Evolutionary conservation across 1,284 basidiomycete genomes (phyloP).

Genomic region (Tranzscheliella williamsii): DNA sequence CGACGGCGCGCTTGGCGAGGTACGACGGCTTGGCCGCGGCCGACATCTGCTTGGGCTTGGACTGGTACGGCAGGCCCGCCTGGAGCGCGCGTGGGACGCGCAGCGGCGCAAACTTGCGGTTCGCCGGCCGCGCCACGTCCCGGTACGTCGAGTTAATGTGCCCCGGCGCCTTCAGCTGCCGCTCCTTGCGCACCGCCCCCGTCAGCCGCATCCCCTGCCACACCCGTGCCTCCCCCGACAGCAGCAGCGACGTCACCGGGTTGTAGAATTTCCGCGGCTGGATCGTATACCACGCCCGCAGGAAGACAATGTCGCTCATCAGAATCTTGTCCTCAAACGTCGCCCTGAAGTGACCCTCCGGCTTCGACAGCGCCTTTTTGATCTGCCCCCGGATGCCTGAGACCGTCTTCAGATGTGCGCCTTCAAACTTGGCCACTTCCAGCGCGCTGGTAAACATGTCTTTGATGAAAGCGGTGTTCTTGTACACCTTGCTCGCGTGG

Average conservation of each 20-base stretch:
- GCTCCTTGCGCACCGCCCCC: constrained; percentile 83
- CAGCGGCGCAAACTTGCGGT: constrained; percentile 86
- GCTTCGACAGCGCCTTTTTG: constrained; percentile 87
- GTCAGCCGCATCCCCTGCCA: constrained; percentile 86
- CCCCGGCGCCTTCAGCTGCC: constrained; percentile 78
- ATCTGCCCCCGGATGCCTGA: constrained; percentile 94
- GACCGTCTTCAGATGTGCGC: constrained; percentile 91
- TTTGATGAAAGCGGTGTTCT: constrained; percentile 97
- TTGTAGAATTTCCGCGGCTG: constrained; percentile 95
- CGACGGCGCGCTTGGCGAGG: constrained; percentile 69
- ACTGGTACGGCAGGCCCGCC: constrained; percentile 83
- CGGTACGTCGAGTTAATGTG: constrained; percentile 87
- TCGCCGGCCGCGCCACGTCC: constrained; percentile 67
- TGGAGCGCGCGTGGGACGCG: constrained; percentile 87
- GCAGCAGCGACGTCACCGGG: constrained; percentile 85
- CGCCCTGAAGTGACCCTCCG: constrained; percentile 91
- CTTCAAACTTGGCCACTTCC: constrained; percentile 98
- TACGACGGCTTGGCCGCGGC: constrained; percentile 67
- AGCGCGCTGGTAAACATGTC: constrained; percentile 93
- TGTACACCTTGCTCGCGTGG: constrained; percentile 93
- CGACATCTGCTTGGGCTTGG: constrained; percentile 82
- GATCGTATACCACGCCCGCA: constrained; percentile 95
- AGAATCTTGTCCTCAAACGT: constrained; percentile 98
- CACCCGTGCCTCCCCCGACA: constrained; percentile 45
- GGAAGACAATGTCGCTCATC: constrained; percentile 93